Base-by-base conservation (phyloP, 2,329 filamentous ascomycete species). In the Pestalotiopsis sp. region DNA sequence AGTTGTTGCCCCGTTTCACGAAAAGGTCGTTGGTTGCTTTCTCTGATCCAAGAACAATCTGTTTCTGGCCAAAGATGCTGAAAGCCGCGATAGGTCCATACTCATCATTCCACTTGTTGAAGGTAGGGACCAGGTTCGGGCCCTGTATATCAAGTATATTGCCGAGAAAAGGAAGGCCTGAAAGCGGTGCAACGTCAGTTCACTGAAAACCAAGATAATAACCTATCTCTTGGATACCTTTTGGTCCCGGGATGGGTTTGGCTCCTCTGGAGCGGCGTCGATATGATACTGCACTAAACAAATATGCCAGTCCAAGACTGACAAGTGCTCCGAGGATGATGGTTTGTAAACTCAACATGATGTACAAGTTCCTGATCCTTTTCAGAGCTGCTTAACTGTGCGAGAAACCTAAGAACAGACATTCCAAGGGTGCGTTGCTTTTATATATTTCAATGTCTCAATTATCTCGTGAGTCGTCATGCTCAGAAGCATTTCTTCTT, bases 1-100 rank as follows among this genome's bases (percentile, higher is more conserved):
- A 61, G 14, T 45, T 66, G 25, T 64, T 65, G 5, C 67, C 67
- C 11, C 61, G 59, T 25, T 65, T 66, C 27, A 66, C 67, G 38
- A 68, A 66, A 23, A 68, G 67, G 13, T 66, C 63, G 14, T 66
- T 65, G 12, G 56, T 52, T 9, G 45, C 45, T 9, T n/a, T 52
- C 20, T 52, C 45, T 2, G 31, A 31, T 3, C 23, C 36, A 11
- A 67, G 66, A 39, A 67, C 41, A 14, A 67, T 59, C 38, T 67
- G 66, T 39, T 67, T 67, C 12, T 52, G n/a, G 39, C 66, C 66
- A 12, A 67, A 23, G 12, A 52, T 52, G 6, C 45, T 52, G 52
- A 65, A 65, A n/a, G 39, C 31, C 2, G 27, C 49, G 25, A 68
- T 65, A 13, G 61, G 49, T 6, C 67, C 67, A 49, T 65, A 68